Evolutionary conservation across 176 grass and related monocot genomes (phyloP), one percentile per base, ranked within the genome.

Genomic region (Phragmites australis): DNA sequence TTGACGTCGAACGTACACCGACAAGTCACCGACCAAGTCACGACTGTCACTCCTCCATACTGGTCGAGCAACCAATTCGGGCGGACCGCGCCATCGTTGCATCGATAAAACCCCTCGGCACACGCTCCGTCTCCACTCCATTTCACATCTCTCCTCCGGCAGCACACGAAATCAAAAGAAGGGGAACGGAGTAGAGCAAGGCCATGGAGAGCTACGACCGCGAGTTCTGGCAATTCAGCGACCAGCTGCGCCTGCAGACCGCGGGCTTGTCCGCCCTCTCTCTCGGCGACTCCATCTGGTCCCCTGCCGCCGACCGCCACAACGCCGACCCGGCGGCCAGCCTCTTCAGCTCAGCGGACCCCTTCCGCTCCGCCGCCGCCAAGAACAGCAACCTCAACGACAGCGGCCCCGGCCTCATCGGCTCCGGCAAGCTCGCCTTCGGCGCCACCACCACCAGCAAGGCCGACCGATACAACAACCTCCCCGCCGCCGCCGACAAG

Each of bases 181-280:
- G n/a, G n/a, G n/a, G n/a, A n/a, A n/a, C 3, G 8, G 12, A 54
- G 8, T 6, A 8, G 5, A 59, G 12, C 18, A 59, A 12, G 26
- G 2, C 3, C 34, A 89, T 89, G 88, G 83, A 86, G 49, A 65
- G 78, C 49, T 89, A 89, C 83, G 88, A 89, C 78, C 82, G 78
- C 22, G 88, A 86, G 72, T 98, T 99, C 90, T 95, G 90, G 88
- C 90, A 99, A 69, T 99, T 99, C 93, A 94, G 90, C 84, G 96
- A 99, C 65, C 93, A 91, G 88, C 88, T 95, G 27, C 82, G 96
- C 22, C 88, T 95, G 46, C 90, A 99, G 75, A 93, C 96, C 47
- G 66, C 83, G 68, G 74, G 62, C 79, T 88, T 99, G 66, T 93
- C 96, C 15, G 78, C 61, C 43, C 90, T 99, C 46, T 99, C 93